phyloP scores from a whole-genome alignment of 1,284 basidiomycete genomes.

The Sphagnurus paluster region DNA sequence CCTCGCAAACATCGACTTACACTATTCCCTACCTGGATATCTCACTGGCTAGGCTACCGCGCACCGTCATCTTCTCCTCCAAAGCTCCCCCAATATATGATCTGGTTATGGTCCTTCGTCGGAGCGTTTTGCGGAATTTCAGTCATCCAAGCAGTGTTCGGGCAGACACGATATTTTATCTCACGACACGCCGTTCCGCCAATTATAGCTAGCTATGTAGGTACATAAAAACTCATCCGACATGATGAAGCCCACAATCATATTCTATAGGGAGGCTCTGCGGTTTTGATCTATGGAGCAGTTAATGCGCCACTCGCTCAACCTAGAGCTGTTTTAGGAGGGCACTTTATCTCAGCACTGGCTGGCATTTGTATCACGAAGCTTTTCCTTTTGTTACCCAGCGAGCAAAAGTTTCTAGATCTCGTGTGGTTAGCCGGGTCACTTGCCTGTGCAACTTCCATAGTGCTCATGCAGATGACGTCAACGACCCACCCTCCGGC shows the following conservation, averaged over 20 bases:
- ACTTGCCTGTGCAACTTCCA: constrained; percentile 48
- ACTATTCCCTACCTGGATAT: constrained; percentile 38
- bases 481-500: constrained; percentile 63
- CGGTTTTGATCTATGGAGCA: constrained; percentile 58
- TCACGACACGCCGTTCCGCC: constrained; percentile 47
- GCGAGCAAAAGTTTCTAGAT: constrained; percentile 44
- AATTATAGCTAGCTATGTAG: constrained; percentile 50
- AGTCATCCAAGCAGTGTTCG: constrained; percentile 55
- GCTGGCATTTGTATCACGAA: constrained; percentile 57
- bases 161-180: constrained; percentile 48
- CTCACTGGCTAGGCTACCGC: constrained; percentile 48
- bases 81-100: constrained; percentile 34
- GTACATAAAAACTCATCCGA: constrained; percentile 14
- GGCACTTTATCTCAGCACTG: constrained; percentile 56
- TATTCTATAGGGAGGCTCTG: constrained; percentile 51
- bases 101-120: constrained; percentile 46
- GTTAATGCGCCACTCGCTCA: constrained; percentile 62
- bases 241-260: neutral
- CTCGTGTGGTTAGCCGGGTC: constrained; percentile 58
- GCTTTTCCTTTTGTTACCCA: constrained; percentile 48
- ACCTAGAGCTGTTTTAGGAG: constrained; percentile 57
- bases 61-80: constrained; percentile 32
- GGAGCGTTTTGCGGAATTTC: constrained; percentile 59
- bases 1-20: constrained; percentile 29
- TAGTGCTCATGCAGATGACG: constrained; percentile 58